Evolutionary conservation across 75 land plant species (phyloP).

Genomic region (Pinus albicaulis): DNA sequence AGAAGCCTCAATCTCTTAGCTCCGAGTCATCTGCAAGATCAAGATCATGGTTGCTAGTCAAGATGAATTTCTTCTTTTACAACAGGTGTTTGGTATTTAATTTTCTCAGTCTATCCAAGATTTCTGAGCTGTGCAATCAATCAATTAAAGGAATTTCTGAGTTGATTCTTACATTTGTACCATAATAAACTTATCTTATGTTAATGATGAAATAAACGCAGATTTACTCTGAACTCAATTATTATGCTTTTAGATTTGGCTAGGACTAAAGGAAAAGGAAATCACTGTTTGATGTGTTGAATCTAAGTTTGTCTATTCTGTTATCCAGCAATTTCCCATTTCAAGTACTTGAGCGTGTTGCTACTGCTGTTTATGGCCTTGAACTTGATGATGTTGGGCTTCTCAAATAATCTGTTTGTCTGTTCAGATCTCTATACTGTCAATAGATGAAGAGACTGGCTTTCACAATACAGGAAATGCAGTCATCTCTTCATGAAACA

Average conservation of each 20-base stretch:
- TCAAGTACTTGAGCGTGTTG: neutral
- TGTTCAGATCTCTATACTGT: slow-evolving; percentile 1
- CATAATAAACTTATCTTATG: neutral
- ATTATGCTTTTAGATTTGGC: neutral
- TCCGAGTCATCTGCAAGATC: neutral
- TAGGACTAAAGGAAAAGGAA: neutral
- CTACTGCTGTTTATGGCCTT: slow-evolving; percentile 1
- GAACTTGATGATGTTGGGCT: neutral
- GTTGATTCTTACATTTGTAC: neutral
- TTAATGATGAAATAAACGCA: neutral
- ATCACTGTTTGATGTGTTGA: neutral
- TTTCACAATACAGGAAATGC: slow-evolving; percentile 1
- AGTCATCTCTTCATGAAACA: neutral
- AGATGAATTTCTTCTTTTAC: neutral
- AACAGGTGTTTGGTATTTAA: neutral
- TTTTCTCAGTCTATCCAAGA: neutral
- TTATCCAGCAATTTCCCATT: neutral
- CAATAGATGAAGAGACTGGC: neutral
- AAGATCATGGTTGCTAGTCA: no score
- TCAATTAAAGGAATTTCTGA: neutral
- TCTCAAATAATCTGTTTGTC: neutral
- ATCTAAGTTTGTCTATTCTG: neutral
- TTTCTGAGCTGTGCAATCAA: neutral
- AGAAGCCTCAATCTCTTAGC: neutral
- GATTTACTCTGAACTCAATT: neutral